Base-by-base conservation (phyloP, 106 monocot species). In the Phalaenopsis equestris region DNA sequence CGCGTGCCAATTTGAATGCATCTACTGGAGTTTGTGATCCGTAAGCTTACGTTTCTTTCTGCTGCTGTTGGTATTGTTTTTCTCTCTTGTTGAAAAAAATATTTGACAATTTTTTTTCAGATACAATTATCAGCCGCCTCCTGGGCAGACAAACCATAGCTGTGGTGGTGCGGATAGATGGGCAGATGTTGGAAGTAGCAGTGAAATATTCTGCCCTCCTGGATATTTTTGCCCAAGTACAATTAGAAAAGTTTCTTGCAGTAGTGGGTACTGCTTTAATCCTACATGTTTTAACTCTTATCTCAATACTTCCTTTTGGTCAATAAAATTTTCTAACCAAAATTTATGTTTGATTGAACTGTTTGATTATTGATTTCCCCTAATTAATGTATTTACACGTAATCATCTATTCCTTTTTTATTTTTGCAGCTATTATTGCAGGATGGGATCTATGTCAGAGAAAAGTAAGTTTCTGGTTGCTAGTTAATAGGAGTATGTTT, bases 121-220 rank as follows among this genome's bases (percentile, higher is more conserved):
- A 67, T 91, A 91, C 49, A 81, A 75, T 52, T 91, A 91, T 73
- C 91, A 91, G 43, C 81, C 85, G 81, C 77, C 91, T 77, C 83
- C 89, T 17, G 85, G 85, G 83, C 46, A 70, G 19, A 17, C 39
- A 77, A 85, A 89, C 23, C 87, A 83, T 81, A 78, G 83, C n/a
- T 91, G 91, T 75, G 91, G 91, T 41, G 79, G 87, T 80, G 91
- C 91, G 77, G 87, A 91, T 87, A 83, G 38, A 41, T 91, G 91
- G 91, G 83, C 83, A 42, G 89, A 91, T 86, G 81, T 85, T 77
- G 21, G 38, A 78, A 85, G 74, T 21, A 89, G 79, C 48, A n/a
- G 75, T 56, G 85, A 82, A 65, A 55, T 91, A 0, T 91, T 91
- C 75, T 91, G 91, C 42, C 89, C 91, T 36, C 84, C 83, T 42